phyloP scores from a whole-genome alignment of 1,284 basidiomycete species.

The Boletus mariae region DNA sequence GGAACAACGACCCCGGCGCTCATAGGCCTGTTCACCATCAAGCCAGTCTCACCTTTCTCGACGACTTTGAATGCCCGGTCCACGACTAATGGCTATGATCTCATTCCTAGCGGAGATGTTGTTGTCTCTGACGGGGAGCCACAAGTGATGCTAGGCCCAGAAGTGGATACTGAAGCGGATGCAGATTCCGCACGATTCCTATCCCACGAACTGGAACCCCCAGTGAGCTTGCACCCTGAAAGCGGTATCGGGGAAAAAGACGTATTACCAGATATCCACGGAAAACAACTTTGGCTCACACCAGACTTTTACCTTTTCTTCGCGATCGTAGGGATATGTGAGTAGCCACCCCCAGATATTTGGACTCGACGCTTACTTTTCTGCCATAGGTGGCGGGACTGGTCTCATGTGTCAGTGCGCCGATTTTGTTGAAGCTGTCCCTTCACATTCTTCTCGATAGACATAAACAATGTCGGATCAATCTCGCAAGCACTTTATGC shows the following conservation, averaged over 20 bases:
- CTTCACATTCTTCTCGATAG: slow-evolving; percentile 34
- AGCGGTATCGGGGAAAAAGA: slow-evolving; percentile 13
- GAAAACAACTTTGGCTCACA: slow-evolving; percentile 43
- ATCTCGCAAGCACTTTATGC: slow-evolving; percentile 84
- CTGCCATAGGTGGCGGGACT: slow-evolving; percentile 70
- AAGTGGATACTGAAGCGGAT: slow-evolving; percentile 11
- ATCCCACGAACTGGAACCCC: slow-evolving; percentile 6
- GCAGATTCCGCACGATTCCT: slow-evolving; percentile 20
- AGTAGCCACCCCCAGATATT: slow-evolving; percentile 27
- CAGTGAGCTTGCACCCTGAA: slow-evolving; percentile 12
- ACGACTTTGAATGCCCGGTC: slow-evolving; percentile 3
- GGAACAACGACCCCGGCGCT: slow-evolving; percentile 71
- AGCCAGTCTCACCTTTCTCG: slow-evolving; percentile 45
- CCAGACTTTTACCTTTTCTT: slow-evolving; percentile 78
- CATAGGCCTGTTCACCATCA: slow-evolving; percentile 61
- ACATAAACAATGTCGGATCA: slow-evolving; percentile 94
- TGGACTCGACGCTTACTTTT: not conserved
- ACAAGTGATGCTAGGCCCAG: slow-evolving; percentile 28
- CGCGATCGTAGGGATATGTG: slow-evolving; percentile 64
- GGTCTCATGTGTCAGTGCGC: slow-evolving; percentile 77
- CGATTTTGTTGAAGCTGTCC: not conserved
- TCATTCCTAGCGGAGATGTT: slow-evolving; percentile 13
- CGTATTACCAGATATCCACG: slow-evolving; percentile 43
- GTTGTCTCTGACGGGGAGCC: slow-evolving; percentile 23
- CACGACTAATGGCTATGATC: slow-evolving; percentile 9